These are phyloP conservation scores for Leptodontidium sp. DNA, from an alignment of 2,329 filamentous ascomycete genomes.

Conservation along the genomic window DNA sequence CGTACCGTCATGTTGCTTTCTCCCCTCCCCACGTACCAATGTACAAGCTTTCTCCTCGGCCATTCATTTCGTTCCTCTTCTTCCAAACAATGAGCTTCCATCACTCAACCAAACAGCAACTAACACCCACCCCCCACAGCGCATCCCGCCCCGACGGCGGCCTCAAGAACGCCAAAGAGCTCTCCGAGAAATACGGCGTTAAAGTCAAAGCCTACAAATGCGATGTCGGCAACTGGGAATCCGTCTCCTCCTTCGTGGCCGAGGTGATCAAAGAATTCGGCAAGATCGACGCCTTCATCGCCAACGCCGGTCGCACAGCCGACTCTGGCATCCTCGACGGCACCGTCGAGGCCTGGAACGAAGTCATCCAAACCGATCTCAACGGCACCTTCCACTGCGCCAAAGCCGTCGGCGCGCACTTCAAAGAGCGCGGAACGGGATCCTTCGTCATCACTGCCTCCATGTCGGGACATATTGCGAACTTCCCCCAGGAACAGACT, in stretches of 20 bases:
- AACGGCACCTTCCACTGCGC: slow-evolving; percentile 73
- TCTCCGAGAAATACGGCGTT: slow-evolving; percentile 66
- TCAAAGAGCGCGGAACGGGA: slow-evolving; percentile 70
- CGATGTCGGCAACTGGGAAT: slow-evolving; percentile 63
- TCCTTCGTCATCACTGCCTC: slow-evolving; percentile 73
- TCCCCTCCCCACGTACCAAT: too few relatives aligned
- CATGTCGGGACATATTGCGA: slow-evolving; percentile 64
- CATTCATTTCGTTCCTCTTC: neutral
- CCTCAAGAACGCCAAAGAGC: slow-evolving; percentile 71
- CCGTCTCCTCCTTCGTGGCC: slow-evolving; percentile 60
- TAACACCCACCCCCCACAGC: slow-evolving; percentile 53
- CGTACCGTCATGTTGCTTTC: too few relatives aligned
- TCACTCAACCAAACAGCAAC: neutral
- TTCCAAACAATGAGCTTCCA: too few relatives aligned
- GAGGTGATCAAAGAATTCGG: slow-evolving; percentile 74
- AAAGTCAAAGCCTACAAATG: slow-evolving; percentile 75
- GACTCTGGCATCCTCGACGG: slow-evolving; percentile 74
- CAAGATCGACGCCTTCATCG: slow-evolving; percentile 72
- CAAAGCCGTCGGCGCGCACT: slow-evolving; percentile 71
- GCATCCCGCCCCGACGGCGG: slow-evolving; percentile 66
- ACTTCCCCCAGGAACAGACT: slow-evolving; percentile 70
- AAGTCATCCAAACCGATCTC: slow-evolving; percentile 71
- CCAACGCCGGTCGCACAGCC: slow-evolving; percentile 76
- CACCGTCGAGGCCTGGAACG: slow-evolving; percentile 70
- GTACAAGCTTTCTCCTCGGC: neutral